phyloP scores from a whole-genome alignment of 306 rosid species.

The Quercus dentata region DNA sequence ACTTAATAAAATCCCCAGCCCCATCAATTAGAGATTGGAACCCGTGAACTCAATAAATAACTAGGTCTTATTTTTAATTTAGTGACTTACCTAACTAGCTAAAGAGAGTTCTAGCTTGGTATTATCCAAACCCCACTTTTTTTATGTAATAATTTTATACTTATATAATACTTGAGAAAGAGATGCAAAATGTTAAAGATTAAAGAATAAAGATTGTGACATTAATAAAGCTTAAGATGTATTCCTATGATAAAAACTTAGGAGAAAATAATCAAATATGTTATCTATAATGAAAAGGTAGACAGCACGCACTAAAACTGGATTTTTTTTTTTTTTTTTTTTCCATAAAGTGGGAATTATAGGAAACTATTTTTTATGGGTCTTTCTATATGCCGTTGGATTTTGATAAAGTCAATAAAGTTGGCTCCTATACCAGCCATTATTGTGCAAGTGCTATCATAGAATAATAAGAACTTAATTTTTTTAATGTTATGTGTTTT shows the following conservation, averaged over 20 bases:
- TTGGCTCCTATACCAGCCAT: too few species aligned
- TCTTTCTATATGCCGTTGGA: background rate
- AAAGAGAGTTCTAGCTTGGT: background rate
- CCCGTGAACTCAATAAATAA: slow-evolving; percentile 9
- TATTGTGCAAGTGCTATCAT: background rate
- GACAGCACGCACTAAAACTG: slow-evolving; percentile 44
- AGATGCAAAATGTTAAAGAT: slow-evolving; percentile 14
- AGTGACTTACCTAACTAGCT: slow-evolving; percentile 30
- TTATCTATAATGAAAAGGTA: slow-evolving; percentile 28
- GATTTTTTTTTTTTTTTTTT: background rate
- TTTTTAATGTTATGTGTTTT: background rate
- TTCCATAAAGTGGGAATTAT: background rate
- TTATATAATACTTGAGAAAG: slow-evolving; percentile 5
- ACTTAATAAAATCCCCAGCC: slow-evolving; percentile 28
- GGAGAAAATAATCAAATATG: slow-evolving; percentile 10
- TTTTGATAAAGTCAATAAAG: background rate
- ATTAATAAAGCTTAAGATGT: slow-evolving; percentile 24
- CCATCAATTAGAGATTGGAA: slow-evolving; percentile 29
- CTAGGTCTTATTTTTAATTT: background rate
- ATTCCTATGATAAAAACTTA: slow-evolving; percentile 21
- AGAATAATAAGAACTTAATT: background rate
- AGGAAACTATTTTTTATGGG: background rate
- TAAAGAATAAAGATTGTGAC: slow-evolving; percentile 33
- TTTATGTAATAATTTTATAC: too few species aligned
- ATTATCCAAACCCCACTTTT: slow-evolving; percentile 20